phyloP scores from a whole-genome alignment of 1,139 yeast genomes.

The Kodamaea plutei region DNA sequence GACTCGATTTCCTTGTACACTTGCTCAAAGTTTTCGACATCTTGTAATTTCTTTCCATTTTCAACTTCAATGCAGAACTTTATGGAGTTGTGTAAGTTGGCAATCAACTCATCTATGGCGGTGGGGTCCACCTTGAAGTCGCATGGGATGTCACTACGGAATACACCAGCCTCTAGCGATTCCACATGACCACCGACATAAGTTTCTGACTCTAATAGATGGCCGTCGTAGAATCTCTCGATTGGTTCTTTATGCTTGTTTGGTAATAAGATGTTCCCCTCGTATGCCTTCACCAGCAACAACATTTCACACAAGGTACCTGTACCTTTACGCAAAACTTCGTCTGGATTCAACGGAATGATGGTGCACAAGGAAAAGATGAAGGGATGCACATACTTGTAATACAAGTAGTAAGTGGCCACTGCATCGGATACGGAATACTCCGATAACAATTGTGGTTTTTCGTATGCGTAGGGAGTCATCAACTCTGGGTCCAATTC shows the following conservation, averaged over 20 bases:
- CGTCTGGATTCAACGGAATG: constrained; percentile 95
- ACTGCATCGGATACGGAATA: constrained; percentile 99
- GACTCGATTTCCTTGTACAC: constrained; percentile 55
- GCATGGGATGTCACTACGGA: constrained; percentile 78
- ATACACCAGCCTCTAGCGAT: constrained; percentile 95
- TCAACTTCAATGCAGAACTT: constrained; percentile 85
- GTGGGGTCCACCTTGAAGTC: constrained; percentile 76
- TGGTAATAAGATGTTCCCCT: constrained; percentile 73
- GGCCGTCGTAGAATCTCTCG: constrained; percentile 93
- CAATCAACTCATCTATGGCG: constrained; percentile 75
- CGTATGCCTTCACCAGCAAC: constrained; percentile 92
- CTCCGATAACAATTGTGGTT: constrained; percentile 89
- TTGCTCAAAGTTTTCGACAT: constrained; percentile 77
- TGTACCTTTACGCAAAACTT: constrained; percentile 92
- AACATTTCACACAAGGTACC: constrained; percentile 99
- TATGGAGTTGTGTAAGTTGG: constrained; percentile 71
- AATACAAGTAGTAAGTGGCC: constrained; percentile 92
- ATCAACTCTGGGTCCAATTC: constrained; percentile 96
- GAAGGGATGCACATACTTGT: constrained; percentile 96
- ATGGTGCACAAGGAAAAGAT: constrained; percentile 93
- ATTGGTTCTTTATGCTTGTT: constrained; percentile 91
- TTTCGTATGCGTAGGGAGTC: constrained; percentile 95
- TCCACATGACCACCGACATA: constrained; percentile 99
- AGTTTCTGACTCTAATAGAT: constrained; percentile 89
- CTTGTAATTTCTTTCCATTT: constrained; percentile 64